These are phyloP conservation scores for Sarocladium oryzae DNA, from an alignment of 2,329 filamentous ascomycete genomes.

Conservation along the genomic window DNA sequence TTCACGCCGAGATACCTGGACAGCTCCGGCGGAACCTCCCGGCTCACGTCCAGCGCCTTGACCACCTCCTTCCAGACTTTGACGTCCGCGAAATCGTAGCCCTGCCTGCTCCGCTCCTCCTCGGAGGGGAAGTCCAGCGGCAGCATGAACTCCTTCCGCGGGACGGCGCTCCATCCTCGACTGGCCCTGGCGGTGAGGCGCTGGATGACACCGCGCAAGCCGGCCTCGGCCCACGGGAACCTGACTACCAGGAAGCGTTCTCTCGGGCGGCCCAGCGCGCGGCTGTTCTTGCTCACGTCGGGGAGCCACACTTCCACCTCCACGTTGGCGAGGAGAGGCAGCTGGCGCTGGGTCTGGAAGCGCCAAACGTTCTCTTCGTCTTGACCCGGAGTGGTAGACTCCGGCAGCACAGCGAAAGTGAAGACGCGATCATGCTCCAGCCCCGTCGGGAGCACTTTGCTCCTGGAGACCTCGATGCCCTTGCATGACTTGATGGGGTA, in stretches of 20 bases:
- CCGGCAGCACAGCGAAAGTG: slow-evolving; percentile 62
- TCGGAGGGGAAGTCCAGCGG: slow-evolving; percentile 56
- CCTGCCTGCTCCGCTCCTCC: slow-evolving; percentile 49
- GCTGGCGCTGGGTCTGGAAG: slow-evolving; percentile 64
- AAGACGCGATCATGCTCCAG: slow-evolving; percentile 78
- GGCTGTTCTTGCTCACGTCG: slow-evolving; percentile 48
- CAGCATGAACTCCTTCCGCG: slow-evolving; percentile 59
- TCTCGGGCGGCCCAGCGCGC: slow-evolving; percentile 45
- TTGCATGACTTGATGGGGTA: slow-evolving; percentile 81
- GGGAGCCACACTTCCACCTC: slow-evolving; percentile 63
- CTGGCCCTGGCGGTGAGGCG: slow-evolving; percentile 44
- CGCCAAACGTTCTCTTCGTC: slow-evolving; percentile 52
- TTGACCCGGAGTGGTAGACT: slow-evolving; percentile 28
- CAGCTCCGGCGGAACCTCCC: slow-evolving; percentile 56
- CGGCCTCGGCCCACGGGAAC: slow-evolving; percentile 55
- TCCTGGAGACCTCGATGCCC: slow-evolving; percentile 64
- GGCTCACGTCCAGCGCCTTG: slow-evolving; percentile 48
- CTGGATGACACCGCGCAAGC: slow-evolving; percentile 40
- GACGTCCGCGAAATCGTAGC: slow-evolving; percentile 55
- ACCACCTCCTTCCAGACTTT: slow-evolving; percentile 57
- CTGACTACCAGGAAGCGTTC: slow-evolving; percentile 55
- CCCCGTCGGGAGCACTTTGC: slow-evolving; percentile 60
- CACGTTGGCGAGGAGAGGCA: slow-evolving; percentile 65
- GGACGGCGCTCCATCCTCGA: slow-evolving; percentile 39
- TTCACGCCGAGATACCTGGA: slow-evolving; percentile 59